Base-by-base conservation (phyloP, 441 rosid species). In the Euphorbia celastroides region DNA sequence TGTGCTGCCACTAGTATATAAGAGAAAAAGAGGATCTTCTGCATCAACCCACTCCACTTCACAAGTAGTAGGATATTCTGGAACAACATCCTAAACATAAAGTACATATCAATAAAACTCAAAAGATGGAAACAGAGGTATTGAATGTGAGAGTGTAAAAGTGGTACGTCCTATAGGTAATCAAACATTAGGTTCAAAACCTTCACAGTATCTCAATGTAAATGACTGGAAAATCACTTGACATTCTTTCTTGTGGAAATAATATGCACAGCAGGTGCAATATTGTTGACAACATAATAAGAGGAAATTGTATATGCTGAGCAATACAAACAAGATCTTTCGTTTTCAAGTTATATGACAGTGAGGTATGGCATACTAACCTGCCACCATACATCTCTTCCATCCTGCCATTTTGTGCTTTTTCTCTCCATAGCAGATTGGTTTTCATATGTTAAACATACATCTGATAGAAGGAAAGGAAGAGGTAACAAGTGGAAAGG, bases 41-140 rank as follows among this genome's bases (percentile, higher is more conserved):
- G 99, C 97, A 84, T 94, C 99, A 78, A 91, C 90, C 99, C 99
- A 94, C 84, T 88, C 97, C 57, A 92, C 91, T 31, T 79, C 96
- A 77, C 98, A 94, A 5, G 81, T 78, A 27, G 88, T 85, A 64
- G 96, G 90, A 81, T 79, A 94, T 65, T 83, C 80, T 41, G 91
- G 90, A 70, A 94, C 73, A 66, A 87, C 81, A 74, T 94, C 99
- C 98, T 93, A 64, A 69, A 67, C 23, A 62, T 23, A 70, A 23
- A 10, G 14, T 27, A 68, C 55, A 71, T 66, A 28, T 64, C 54
- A 75, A 58, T 68, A 51, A 67, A 64, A 55, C 56, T 19, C 57
- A 68, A 62, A 57, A 58, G 52, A 42, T 23, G 67, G 23, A 26
- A 41, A 56, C 46, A 54, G 14, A 5, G 17, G 16, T 30, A 23